Percentiles rank a stretch among this genome's conserved stretches.
Conservation (phyloP, 306 rosid genomes). For the Sophora flavescens region DNA sequence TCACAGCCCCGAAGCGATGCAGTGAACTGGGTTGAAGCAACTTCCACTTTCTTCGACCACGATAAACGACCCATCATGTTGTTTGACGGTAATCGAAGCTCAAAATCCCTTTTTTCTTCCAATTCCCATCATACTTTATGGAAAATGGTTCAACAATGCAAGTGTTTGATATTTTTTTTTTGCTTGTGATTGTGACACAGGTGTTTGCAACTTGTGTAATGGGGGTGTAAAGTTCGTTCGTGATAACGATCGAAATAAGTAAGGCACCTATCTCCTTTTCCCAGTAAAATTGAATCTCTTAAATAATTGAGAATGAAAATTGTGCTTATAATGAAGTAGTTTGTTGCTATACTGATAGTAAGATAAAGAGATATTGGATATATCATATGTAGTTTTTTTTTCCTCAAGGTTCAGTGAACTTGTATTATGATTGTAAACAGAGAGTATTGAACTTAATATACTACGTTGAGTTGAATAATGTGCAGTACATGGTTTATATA, state of each 20-base stretch:
- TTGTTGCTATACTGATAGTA: background rate
- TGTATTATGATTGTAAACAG: background rate
- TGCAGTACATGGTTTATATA: no score
- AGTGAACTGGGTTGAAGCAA: conserved; percentile 72
- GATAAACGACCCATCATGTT: conserved; percentile 94
- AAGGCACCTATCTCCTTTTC: conserved; percentile 16
- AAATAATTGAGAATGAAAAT: background rate
- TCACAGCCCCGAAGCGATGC: conserved; percentile 54
- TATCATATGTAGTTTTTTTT: background rate
- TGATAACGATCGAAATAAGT: conserved; percentile 80
- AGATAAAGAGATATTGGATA: background rate
- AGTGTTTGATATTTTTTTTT: background rate
- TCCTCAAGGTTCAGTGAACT: background rate
- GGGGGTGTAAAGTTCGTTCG: conserved; percentile 95
- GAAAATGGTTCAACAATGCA: background rate
- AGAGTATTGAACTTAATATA: no score
- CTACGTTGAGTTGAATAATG: no score
- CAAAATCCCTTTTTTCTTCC: background rate
- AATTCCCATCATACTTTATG: conserved; percentile 1
- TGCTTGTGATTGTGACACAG: conserved; percentile 49
- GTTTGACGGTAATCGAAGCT: conserved; percentile 70
- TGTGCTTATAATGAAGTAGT: background rate
- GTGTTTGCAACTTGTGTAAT: conserved; percentile 93
- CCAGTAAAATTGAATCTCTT: background rate
- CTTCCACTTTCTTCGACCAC: conserved; percentile 74